Evolutionary conservation across 1,284 basidiomycete genomes (phyloP).

Genomic region (Rhodotorula glutinis): DNA sequence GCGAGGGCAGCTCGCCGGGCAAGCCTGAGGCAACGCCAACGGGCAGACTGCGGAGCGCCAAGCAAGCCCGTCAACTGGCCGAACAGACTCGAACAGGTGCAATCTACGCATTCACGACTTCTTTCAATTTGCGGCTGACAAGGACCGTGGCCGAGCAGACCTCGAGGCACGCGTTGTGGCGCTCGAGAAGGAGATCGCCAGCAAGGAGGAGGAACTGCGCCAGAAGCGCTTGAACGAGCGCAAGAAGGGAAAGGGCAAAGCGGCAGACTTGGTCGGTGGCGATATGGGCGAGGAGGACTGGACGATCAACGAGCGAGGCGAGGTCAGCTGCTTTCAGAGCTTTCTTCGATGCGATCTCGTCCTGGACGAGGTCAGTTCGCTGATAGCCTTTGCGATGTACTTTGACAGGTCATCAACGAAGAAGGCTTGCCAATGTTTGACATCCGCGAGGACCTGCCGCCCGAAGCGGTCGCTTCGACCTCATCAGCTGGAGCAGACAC

Average conservation of each 20-base stretch:
- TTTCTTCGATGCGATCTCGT: too few relatives aligned
- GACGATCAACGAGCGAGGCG: conserved; percentile 34
- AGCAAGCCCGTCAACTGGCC: conserved; percentile 20
- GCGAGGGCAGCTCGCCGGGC: background rate
- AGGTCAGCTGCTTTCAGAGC: conserved; percentile 10
- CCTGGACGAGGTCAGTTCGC: background rate
- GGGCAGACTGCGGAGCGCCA: conserved; percentile 28
- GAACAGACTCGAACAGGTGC: background rate
- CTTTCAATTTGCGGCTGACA: too few relatives aligned
- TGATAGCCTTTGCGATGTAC: too few relatives aligned
- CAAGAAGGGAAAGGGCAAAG: background rate
- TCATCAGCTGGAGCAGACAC: background rate
- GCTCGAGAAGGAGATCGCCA: conserved; percentile 1
- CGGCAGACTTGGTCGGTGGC: background rate
- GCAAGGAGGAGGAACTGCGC: conserved; percentile 8
- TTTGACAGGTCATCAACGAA: conserved; percentile 39
- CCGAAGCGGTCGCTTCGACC: background rate
- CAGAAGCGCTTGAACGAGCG: conserved; percentile 12
- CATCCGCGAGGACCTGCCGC: conserved; percentile 36
- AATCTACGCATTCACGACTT: too few relatives aligned
- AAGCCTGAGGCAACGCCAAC: background rate
- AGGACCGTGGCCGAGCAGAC: background rate
- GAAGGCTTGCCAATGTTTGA: conserved; percentile 40
- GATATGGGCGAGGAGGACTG: conserved; percentile 29
- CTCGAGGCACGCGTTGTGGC: background rate